Evolutionary conservation across 1,284 basidiomycete species (phyloP).

Genomic region (Amylostereum areolatum): DNA sequence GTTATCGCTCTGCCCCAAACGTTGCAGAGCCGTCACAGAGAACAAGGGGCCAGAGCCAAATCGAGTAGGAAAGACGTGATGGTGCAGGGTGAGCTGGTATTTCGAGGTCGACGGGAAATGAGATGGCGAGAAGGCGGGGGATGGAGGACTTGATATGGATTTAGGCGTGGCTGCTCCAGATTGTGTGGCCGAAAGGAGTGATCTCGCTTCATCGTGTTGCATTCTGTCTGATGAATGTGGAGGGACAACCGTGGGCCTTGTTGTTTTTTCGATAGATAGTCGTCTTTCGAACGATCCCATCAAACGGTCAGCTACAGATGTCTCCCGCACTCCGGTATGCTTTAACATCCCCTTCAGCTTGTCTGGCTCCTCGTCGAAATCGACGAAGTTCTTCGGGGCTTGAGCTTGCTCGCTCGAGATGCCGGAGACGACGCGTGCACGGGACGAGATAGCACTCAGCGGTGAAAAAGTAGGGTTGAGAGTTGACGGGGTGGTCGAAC

Average conservation of each 20-base stretch:
- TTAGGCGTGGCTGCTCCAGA: neutral
- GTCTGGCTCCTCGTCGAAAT: slow-evolving; percentile 72
- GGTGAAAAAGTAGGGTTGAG: slow-evolving; percentile 20
- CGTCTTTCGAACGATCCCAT: slow-evolving; percentile 10
- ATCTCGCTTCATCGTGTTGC: neutral
- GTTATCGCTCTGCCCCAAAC: slow-evolving; percentile 35
- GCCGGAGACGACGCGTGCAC: slow-evolving; percentile 59
- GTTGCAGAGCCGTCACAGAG: slow-evolving; percentile 37
- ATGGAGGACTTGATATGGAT: slow-evolving; percentile 25
- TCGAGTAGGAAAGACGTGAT: slow-evolving; percentile 46
- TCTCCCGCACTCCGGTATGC: slow-evolving; percentile 40
- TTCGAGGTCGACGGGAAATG: slow-evolving; percentile 10
- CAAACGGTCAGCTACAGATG: slow-evolving; percentile 26
- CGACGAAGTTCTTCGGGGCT: slow-evolving; percentile 69
- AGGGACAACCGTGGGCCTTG: slow-evolving; percentile 6
- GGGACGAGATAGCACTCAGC: slow-evolving; percentile 23
- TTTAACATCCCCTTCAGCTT: slow-evolving; percentile 67
- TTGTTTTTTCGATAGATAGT: slow-evolving; percentile 13
- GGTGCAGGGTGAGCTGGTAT: no score
- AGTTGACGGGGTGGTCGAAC: slow-evolving; percentile 27
- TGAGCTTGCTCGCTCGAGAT: slow-evolving; percentile 62
- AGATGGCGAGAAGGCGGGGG: slow-evolving; percentile 24
- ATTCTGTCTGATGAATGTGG: neutral
- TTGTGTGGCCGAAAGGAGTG: neutral
- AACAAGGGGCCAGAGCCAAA: slow-evolving; percentile 27